Conservation (phyloP, 352 stramenopile genomes). For the Phytophthora kernoviae region DNA sequence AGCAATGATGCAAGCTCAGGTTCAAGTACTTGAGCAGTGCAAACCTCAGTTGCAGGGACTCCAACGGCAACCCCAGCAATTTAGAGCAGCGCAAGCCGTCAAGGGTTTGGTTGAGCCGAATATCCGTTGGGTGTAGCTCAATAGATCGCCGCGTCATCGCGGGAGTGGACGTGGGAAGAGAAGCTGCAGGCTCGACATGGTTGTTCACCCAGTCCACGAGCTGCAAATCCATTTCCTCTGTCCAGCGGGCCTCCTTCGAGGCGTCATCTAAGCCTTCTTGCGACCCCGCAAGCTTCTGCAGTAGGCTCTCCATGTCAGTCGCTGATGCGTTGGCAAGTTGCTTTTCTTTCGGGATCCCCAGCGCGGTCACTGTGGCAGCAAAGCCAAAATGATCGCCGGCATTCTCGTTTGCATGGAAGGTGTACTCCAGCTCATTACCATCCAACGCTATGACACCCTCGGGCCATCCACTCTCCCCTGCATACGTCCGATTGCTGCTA, state of each 20-base stretch:
- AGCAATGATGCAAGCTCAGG: constrained; percentile 61
- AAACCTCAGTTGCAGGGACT: constrained; percentile 77
- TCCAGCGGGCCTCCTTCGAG: constrained; percentile 40
- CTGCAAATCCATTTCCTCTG: constrained; percentile 76
- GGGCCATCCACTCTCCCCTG: constrained; percentile 53
- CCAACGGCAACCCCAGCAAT: constrained; percentile 57
- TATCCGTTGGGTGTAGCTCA: constrained; percentile 73
- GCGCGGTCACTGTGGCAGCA: constrained; percentile 56
- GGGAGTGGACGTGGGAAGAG: constrained; percentile 18
- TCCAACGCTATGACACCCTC: constrained; percentile 54
- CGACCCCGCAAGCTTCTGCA: constrained; percentile 28
- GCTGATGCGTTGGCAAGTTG: constrained; percentile 58
- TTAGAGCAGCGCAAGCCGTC: constrained; percentile 78
- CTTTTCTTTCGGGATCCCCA: constrained; percentile 66
- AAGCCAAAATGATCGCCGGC: constrained; percentile 60
- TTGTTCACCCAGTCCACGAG: constrained; percentile 90
- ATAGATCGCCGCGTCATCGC: constrained; percentile 43
- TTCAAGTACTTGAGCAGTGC: constrained; percentile 87
- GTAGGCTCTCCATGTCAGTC: constrained; percentile 43
- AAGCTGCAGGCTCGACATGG: constrained; percentile 56
- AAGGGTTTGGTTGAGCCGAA: constrained; percentile 68
- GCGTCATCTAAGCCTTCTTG: constrained; percentile 10
- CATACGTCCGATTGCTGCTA: constrained; percentile 39
- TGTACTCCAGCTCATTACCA: constrained; percentile 66
- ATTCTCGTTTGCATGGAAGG: constrained; percentile 66